Conservation (phyloP, 805 yeast genomes). For the Yamadazyma scolyti region DNA sequence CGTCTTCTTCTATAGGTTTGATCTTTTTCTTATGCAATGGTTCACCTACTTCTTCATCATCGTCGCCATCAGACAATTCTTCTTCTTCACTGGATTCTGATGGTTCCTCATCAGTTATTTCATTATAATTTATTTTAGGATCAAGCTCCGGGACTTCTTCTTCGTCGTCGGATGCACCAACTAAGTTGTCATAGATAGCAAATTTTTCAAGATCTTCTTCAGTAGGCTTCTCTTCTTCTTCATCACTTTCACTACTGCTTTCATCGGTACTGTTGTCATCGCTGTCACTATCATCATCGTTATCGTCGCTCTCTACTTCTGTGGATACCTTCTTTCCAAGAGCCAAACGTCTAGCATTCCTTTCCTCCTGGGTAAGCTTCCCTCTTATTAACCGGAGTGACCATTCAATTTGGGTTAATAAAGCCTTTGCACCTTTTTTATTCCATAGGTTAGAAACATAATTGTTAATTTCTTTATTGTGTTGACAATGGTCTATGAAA, state of each 20-base stretch:
- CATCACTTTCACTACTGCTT: conserved; percentile 12
- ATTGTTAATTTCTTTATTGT: conserved; percentile 39
- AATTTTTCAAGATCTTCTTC: conserved; percentile 28
- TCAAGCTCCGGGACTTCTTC: conserved; percentile 28
- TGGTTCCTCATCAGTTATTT: conserved; percentile 65
- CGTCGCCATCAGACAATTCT: conserved; percentile 7
- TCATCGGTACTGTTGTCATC: conserved; percentile 20
- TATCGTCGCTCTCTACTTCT: conserved; percentile 4
- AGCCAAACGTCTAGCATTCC: conserved; percentile 16
- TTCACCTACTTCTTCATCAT: conserved; percentile 13
- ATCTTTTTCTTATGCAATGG: conserved; percentile 5
- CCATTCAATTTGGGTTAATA: conserved; percentile 40
- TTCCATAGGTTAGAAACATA: conserved; percentile 48
- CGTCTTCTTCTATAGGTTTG: conserved; percentile 31
- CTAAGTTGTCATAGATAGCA: conserved; percentile 37
- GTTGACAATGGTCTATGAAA: conserved; percentile 38
- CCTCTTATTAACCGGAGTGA: conserved; percentile 46
- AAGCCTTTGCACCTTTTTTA: conserved; percentile 32
- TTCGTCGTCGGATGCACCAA: conserved; percentile 26
- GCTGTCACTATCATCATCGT: conserved; percentile 19
- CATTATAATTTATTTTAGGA: conserved; percentile 47
- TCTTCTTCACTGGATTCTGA: conserved; percentile 42
- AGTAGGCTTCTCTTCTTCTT: conserved; percentile 8
- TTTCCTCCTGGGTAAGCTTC: conserved; percentile 36
- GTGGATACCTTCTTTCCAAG: conserved; percentile 18